A percentile compares a stretch with the other conserved stretches of the same genome.
phyloP scores from a whole-genome alignment of 2,329 filamentous ascomycete genomes.

The Botryosphaeria dothidea region DNA sequence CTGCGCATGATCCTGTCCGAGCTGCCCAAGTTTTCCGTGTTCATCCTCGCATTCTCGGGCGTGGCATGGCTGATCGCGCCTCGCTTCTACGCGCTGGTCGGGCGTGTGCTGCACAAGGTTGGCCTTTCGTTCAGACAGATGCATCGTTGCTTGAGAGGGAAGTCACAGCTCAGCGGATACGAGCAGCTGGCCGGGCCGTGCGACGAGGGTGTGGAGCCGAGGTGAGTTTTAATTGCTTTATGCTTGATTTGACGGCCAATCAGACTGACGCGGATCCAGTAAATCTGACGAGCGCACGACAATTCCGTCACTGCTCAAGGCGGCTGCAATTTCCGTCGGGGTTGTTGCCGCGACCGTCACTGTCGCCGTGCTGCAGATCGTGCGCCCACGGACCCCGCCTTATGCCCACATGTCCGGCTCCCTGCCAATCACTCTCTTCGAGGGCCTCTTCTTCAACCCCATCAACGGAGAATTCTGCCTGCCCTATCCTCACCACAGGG shows the following conservation, averaged over 20 bases:
- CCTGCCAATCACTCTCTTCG: conserved; percentile 36
- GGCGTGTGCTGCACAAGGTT: conserved; percentile 22
- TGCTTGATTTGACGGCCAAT: background rate
- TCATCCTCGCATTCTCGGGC: conserved; percentile 29
- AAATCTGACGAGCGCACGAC: background rate
- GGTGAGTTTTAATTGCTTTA: background rate
- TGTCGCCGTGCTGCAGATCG: conserved; percentile 29
- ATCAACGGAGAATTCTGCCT: conserved; percentile 20
- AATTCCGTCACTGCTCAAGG: background rate
- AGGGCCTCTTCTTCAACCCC: conserved; percentile 18
- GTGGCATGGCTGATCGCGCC: conserved; percentile 32
- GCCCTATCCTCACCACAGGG: conserved; percentile 2
- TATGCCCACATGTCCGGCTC: conserved; percentile 40
- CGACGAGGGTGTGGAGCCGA: background rate
- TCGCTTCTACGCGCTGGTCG: conserved; percentile 29
- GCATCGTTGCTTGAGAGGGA: background rate
- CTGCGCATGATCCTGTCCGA: conserved; percentile 41
- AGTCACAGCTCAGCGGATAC: conserved; percentile 5
- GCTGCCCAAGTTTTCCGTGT: conserved; percentile 29
- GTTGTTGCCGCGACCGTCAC: conserved; percentile 26
- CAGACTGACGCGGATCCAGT: background rate
- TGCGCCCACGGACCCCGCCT: conserved; percentile 35
- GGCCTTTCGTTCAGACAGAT: conserved; percentile 21
- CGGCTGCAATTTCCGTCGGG: background rate
- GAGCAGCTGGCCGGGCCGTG: background rate